phyloP scores from a whole-genome alignment of 2,329 filamentous ascomycete genomes.

The Peltaster fructicola region DNA sequence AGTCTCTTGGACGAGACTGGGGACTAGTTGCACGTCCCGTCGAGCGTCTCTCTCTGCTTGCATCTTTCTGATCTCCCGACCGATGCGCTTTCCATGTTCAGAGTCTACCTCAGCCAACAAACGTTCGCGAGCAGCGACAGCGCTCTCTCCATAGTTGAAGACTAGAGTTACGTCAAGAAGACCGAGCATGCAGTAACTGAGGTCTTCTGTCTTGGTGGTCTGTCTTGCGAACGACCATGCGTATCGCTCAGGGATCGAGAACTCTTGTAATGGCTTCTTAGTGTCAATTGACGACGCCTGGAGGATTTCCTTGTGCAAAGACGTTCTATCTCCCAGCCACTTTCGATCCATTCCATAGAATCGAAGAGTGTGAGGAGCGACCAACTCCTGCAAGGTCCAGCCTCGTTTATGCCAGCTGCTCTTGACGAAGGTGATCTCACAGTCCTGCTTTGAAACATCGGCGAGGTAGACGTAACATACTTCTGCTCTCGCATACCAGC shows the following conservation, averaged over 20 bases:
- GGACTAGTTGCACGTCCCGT: constrained; percentile 1
- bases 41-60: too few species aligned
- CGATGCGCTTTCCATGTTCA: too few species aligned
- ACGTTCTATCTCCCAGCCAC: too few species aligned
- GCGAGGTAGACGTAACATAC: constrained; percentile 5
- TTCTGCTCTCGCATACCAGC: constrained; percentile 5
- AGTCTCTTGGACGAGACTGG: constrained; percentile 1
- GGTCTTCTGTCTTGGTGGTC: constrained; percentile 6
- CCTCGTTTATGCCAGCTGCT: constrained; percentile 5
- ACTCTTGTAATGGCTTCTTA: too few species aligned
- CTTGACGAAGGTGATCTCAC: neutral
- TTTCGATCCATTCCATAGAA: constrained; percentile 5
- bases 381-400: constrained; percentile 7
- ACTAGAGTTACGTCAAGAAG: neutral
- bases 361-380: constrained; percentile 4
- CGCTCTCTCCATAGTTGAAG: neutral
- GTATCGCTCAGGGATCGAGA: too few species aligned
- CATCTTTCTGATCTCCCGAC: too few species aligned
- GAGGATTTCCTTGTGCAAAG: too few species aligned
- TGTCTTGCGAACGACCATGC: too few species aligned
- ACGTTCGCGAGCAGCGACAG: neutral
- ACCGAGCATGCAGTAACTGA: constrained; percentile 6
- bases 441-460: constrained; percentile 2
- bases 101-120: too few species aligned
- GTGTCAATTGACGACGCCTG: too few species aligned